Evolutionary conservation across 2,329 filamentous ascomycete genomes (phyloP), one percentile per base, ranked within the genome.

Genomic region (Plectosphaerella sp.): DNA sequence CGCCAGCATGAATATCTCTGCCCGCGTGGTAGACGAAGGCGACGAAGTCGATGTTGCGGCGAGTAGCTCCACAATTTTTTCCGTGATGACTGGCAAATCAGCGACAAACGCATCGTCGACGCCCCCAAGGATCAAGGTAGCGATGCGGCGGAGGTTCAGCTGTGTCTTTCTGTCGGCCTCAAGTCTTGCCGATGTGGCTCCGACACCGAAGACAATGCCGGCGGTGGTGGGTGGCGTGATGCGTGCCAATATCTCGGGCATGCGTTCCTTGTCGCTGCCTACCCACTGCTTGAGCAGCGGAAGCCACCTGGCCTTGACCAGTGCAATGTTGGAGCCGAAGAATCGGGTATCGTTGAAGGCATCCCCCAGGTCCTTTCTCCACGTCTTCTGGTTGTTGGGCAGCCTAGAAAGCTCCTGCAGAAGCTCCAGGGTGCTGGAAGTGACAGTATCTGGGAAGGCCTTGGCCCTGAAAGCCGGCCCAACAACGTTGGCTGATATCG

Each of bases 161-260:
- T 97, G 93, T 1, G 92, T 91, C 70, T 88, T 94, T 53, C 92
- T 87, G 68, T 99, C 94, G 6, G 95, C 91, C 70, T 99, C 94
- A n/a, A 95, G 81, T 53, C 94, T 82, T 36, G 94, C 94, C 43
- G 92, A 95, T 20, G 90, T 91, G 7, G 94, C 94, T 11, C 95
- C 95, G 1, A 99, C 94, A n/a, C 94, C 94, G 63, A 99, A 99
- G 66, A 99, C 93, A 60, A 99, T 95, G 9, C 94, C 94, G 0
- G 95, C 94, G 14, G 92, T 93, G 1, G 92, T 91, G 6, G 94
- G 94, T 4, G 92, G 82, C 6, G 86, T 86, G 56, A 99, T 81
- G 18, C 91, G 87, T 37, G 82, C 77, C 9, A 97, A 71, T 4
- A 97, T 75, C 56, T 99, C 94, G 0, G 86, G 76, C 71, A 99